phyloP scores from a whole-genome alignment of 331 rosid species.

The Acacia concinna region DNA sequence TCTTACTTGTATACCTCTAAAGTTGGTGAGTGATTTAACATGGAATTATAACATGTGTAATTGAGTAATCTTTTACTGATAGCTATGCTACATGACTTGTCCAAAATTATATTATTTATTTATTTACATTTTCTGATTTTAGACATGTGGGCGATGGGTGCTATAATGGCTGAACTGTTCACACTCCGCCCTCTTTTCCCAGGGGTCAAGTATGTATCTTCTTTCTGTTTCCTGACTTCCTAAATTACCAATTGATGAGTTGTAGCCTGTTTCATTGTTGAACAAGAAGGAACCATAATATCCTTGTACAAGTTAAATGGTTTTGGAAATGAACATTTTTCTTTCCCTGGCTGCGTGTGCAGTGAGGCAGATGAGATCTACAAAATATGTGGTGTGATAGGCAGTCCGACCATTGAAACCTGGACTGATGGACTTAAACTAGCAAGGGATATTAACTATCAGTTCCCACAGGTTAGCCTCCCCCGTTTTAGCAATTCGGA shows the following conservation, averaged over 20 bases:
- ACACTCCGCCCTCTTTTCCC: constrained; percentile 96
- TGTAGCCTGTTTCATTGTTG: background rate
- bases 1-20: constrained; percentile 77
- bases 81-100: constrained; percentile 5
- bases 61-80: background rate
- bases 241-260: background rate
- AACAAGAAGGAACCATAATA: background rate
- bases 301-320: background rate
- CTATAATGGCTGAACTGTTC: constrained; percentile 93
- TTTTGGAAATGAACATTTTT: constrained; percentile 21
- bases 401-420: constrained; percentile 76
- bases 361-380: constrained; percentile 92
- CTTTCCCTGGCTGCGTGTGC: constrained; percentile 31
- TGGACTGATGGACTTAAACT: constrained; percentile 88
- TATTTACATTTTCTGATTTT: background rate
- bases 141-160: constrained; percentile 99
- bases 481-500: background rate
- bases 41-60: constrained; percentile 2
- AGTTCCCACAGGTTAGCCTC: constrained; percentile 77
- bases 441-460: constrained; percentile 88
- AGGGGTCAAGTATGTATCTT: constrained; percentile 62
- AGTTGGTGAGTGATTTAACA: constrained; percentile 73
- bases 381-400: constrained; percentile 89
- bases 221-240: background rate
- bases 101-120: constrained; percentile 16